Conservation (phyloP, 139 green algal species). For the Mesotaenium endlicherianum region DNA sequence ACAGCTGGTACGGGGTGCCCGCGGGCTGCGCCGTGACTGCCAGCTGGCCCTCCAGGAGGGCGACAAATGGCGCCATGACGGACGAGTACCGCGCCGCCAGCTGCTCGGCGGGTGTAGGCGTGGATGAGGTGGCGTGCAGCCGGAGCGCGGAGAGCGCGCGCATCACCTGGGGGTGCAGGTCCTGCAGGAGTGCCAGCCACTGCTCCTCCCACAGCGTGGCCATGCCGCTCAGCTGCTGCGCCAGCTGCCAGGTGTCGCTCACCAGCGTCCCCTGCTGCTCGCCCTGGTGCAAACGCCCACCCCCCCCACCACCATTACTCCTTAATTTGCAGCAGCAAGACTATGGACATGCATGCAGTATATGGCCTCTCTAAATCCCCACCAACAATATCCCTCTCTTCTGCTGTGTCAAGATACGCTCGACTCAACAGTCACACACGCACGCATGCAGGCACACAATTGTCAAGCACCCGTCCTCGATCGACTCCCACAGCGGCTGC, state of each 20-base stretch:
- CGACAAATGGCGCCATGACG: neutral
- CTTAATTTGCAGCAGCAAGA: no score
- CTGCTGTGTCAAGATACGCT: no score
- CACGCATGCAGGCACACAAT: no score
- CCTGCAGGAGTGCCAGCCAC: neutral
- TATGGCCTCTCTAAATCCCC: no score
- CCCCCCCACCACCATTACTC: no score
- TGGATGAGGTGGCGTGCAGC: neutral
- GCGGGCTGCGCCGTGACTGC: neutral
- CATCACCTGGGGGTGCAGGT: neutral
- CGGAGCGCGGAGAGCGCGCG: neutral
- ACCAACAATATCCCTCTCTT: no score
- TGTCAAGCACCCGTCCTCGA: no score
- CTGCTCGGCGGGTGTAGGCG: neutral
- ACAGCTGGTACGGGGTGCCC: neutral
- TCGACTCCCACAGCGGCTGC: no score
- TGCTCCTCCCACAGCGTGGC: constrained; percentile 7
- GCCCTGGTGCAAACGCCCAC: no score
- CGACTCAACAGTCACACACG: no score
- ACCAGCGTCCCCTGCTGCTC: neutral
- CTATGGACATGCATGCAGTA: no score
- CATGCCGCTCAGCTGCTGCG: neutral
- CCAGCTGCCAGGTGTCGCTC: neutral
- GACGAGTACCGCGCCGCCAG: neutral
- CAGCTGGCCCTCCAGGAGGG: neutral